Base-by-base conservation (phyloP, 2,329 filamentous ascomycete genomes). In the Colletotrichum noveboracense region DNA sequence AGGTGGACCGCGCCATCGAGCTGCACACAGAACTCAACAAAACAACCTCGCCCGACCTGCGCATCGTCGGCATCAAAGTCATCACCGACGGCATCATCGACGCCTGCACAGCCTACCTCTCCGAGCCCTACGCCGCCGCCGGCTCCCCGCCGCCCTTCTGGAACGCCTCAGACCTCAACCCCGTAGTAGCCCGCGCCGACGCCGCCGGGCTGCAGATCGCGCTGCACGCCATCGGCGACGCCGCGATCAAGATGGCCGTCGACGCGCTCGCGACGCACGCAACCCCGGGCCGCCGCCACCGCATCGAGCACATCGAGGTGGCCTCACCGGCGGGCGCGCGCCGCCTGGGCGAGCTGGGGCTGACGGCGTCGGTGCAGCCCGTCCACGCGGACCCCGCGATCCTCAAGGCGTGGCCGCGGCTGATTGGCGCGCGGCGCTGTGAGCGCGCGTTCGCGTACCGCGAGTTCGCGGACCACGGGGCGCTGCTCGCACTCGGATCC, bases 11-110 rank as follows among this genome's bases (percentile, higher is more conserved):
- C 5, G 89, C 88, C 0, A 87, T 89, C 52, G 86, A 87, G 70
- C 79, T 91, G 43, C 83, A 83, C 21, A 73, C 70, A 8, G 70
- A 81, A 68, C 85, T 82, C 77, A 85, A 82, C 76, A 81, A 80
- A 10, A 78, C 81, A 13, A 83, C 79, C 0, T 84, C 83, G 2
- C 85, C 85, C 0, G 81, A 85, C 70, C 69, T 78, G 30, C 87
- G 87, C 26, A 82, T 92, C 18, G 87, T 89, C 1, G 90, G 90
- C n/a, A 89, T 91, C 81, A 92, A 92, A 78, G 79, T 91, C 34
- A 90, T 92, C 65, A 88, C 87, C 76, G 90, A 92, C 78, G 90
- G 90, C 30, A 89, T 91, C 43, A 85, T 92, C 68, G 90, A 92
- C 79, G 88, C 88, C 5, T 92, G 90, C 80, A 91, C 90, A 4